Percentiles rank a stretch among this genome's conserved stretches.
phyloP scores from a whole-genome alignment of 1,139 yeast genomes.

The Lodderomyces jiufengensis region DNA sequence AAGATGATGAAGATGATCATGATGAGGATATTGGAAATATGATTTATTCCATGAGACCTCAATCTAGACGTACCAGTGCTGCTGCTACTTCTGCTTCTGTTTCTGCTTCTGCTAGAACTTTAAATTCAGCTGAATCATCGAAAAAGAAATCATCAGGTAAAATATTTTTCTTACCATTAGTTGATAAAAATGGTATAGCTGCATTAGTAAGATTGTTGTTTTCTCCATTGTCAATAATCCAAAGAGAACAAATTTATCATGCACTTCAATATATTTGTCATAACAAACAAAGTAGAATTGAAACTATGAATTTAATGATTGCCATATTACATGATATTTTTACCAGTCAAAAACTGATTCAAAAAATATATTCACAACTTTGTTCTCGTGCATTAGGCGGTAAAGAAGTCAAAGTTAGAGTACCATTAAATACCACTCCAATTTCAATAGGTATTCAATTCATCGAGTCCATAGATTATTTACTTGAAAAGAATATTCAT shows the following conservation, averaged over 20 bases:
- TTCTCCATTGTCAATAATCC: conserved; percentile 65
- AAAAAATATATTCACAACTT: conserved; percentile 60
- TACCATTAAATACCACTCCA: conserved; percentile 67
- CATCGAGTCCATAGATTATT: conserved; percentile 68
- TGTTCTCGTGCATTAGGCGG: conserved; percentile 30
- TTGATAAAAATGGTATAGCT: conserved; percentile 76
- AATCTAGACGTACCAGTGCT: conserved; percentile 4
- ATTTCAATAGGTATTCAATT: conserved; percentile 71
- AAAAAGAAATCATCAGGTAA: conserved; percentile 17
- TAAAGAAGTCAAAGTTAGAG: conserved; percentile 21
- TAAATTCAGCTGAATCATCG: neutral
- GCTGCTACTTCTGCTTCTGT: neutral
- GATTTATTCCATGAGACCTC: conserved; percentile 1
- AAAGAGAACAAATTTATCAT: conserved; percentile 64
- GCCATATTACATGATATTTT: conserved; percentile 76
- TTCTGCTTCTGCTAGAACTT: neutral
- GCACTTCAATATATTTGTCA: conserved; percentile 66
- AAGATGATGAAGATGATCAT: conserved; percentile 24
- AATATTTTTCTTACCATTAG: conserved; percentile 58
- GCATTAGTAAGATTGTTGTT: conserved; percentile 69
- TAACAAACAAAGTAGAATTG: conserved; percentile 75
- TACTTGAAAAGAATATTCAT: conserved; percentile 67
- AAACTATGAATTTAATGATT: conserved; percentile 66
- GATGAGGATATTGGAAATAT: conserved; percentile 16
- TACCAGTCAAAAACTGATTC: conserved; percentile 56